These are phyloP conservation scores for Apiospora aurea DNA, from an alignment of 2,329 filamentous ascomycete genomes.

Conservation along the genomic window DNA sequence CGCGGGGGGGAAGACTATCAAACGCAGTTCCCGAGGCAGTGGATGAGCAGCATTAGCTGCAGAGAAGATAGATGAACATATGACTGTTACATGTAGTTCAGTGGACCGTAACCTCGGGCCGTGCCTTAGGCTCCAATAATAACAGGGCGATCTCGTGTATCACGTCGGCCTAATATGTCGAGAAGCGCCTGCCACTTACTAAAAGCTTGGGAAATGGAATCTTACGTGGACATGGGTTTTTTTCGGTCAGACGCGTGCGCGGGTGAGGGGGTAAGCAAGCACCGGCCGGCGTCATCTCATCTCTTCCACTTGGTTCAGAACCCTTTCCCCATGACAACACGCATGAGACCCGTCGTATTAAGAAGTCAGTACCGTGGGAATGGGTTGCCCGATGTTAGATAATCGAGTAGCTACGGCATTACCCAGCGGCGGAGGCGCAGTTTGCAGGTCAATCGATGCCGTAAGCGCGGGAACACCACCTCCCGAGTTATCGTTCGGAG, in stretches of 20 bases:
- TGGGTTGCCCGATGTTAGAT: too few relatives aligned
- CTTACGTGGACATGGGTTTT: not conserved
- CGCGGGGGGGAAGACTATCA: not conserved
- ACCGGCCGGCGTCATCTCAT: not conserved
- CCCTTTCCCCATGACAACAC: not conserved
- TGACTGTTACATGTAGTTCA: not conserved
- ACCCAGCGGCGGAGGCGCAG: not conserved
- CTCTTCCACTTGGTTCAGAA: not conserved
- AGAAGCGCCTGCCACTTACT: not conserved
- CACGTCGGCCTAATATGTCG: not conserved
- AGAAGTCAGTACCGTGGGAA: not conserved
- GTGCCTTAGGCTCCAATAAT: slow-evolving; percentile 18
- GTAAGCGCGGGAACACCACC: slow-evolving; percentile 6
- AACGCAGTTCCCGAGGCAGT: not conserved
- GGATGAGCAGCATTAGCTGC: not conserved
- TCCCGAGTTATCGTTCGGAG: too few relatives aligned
- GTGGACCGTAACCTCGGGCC: slow-evolving; percentile 3
- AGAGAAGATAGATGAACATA: not conserved
- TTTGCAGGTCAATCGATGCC: not conserved
- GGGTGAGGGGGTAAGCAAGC: not conserved
- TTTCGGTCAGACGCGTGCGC: not conserved
- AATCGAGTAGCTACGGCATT: not conserved
- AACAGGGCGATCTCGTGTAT: not conserved
- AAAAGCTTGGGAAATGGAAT: not conserved
- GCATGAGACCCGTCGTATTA: not conserved